phyloP scores from a whole-genome alignment of 148 eudicot genomes.

The Vaccinium corymbosum region DNA sequence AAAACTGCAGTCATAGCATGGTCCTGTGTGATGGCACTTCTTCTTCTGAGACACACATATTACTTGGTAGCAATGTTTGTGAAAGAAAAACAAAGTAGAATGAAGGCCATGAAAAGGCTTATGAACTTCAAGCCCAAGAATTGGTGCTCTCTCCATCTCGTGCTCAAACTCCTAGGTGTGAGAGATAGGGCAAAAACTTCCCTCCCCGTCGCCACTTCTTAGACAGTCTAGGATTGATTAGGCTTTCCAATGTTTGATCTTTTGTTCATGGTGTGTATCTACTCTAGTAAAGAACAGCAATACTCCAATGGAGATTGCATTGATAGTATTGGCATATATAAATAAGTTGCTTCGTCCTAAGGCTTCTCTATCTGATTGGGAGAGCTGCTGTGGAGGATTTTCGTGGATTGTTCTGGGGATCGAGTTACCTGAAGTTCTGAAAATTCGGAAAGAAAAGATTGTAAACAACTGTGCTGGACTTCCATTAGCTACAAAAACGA shows the following conservation, averaged over 20 bases:
- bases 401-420: too few relatives aligned
- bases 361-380: too few relatives aligned
- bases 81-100: neutral
- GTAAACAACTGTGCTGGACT: too few relatives aligned
- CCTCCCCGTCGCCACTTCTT: neutral
- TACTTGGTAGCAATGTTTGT: neutral
- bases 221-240: neutral
- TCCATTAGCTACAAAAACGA: too few relatives aligned
- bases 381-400: too few relatives aligned
- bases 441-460: neutral
- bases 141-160: neutral
- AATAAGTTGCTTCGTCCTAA: too few relatives aligned
- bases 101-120: neutral
- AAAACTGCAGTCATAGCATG: neutral
- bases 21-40: neutral
- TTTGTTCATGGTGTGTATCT: neutral
- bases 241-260: neutral
- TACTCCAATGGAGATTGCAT: neutral
- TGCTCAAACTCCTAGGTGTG: neutral
- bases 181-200: neutral
- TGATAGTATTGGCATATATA: too few relatives aligned
- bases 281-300: neutral
- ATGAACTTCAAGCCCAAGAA: neutral
- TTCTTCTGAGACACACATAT: neutral
- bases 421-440: too few relatives aligned